Evolutionary conservation across 805 yeast genomes (phyloP).

Genomic region (Metschnikowia bowlesiae): DNA sequence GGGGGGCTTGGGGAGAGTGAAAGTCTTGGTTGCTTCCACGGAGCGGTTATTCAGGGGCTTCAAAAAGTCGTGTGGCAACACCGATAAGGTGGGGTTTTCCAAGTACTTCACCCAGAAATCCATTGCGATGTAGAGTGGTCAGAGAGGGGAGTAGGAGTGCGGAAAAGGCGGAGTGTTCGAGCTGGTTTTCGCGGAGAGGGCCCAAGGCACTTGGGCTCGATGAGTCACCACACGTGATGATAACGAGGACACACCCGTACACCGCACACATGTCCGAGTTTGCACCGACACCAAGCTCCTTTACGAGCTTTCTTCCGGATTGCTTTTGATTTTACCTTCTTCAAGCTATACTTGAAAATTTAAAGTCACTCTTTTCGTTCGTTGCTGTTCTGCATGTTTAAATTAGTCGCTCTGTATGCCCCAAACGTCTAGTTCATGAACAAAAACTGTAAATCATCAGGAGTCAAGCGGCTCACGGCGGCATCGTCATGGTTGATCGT

Average conservation of each 20-base stretch:
- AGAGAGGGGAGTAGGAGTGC: neutral
- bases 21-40: conserved; percentile 53
- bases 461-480: conserved; percentile 83
- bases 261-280: neutral
- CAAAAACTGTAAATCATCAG: conserved; percentile 91
- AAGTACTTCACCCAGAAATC: conserved; percentile 58
- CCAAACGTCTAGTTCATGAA: conserved; percentile 59
- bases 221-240: conserved; percentile 15
- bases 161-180: neutral
- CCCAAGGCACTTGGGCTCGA: neutral
- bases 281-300: too few relatives aligned
- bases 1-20: conserved; percentile 17
- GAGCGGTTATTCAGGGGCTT: conserved; percentile 67
- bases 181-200: conserved; percentile 1
- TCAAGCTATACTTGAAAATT: too few relatives aligned
- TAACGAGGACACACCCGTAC: conserved; percentile 1
- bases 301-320: too few relatives aligned
- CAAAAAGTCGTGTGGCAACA: conserved; percentile 81
- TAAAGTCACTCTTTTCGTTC: neutral
- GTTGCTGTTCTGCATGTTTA: too few relatives aligned
- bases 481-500: conserved; percentile 90
- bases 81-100: conserved; percentile 80
- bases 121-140: conserved; percentile 4
- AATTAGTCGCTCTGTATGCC: too few relatives aligned
- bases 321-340: too few relatives aligned